Base-by-base conservation (phyloP, 2,329 filamentous ascomycete species). In the Ophiognomonia clavigignenti-juglandacearum region DNA sequence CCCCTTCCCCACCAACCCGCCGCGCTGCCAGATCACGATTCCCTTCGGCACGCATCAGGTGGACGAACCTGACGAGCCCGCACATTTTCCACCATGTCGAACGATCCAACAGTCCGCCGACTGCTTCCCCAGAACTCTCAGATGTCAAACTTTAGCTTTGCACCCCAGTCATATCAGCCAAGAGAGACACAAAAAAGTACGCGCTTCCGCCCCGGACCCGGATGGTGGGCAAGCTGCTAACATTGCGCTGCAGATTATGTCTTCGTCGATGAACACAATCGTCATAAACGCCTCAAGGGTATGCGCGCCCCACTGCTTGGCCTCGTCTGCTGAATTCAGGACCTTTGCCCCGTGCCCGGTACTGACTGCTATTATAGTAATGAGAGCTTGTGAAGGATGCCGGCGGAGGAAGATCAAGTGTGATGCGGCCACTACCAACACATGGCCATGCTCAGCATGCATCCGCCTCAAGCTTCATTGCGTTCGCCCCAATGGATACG, bases 251-350 rank as follows among this genome's bases (percentile, higher is more conserved):
- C 62, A 95, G 91, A 96, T 66, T 97, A 96, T 86, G 93, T 97
- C 59, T 97, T 97, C 63, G 93, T 97, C 48, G 92, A 97, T 67
- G 92, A 97, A 67, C 93, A 97, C 68, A 97, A 97, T 72, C 86
- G 93, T 54, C 93, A 97, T 69, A 97, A 97, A 70, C 82, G 92
- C 59, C 73, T 97, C 54, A 97, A 97, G 77, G 89, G 89, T 93
- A 79, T 57, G 67, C 26, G 35, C 39, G 43, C 39, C 20, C 43
- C 26, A 34, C 22, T 32, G 6, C n/a, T 22, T 24, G 14, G 2
- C 14, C 23, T 38, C 31, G 13, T 16, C 20, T 36, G 10, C 10
- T 5, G 5, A 31, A 13, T n/a, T 31, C 29, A 4, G 29, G 20
- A 11, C 40, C 20, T 41, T 13, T 41, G 8, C 27, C 34, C 24